These are phyloP conservation scores for Canna indica DNA, from an alignment of 176 grass and related monocot genomes.

Conservation along the genomic window DNA sequence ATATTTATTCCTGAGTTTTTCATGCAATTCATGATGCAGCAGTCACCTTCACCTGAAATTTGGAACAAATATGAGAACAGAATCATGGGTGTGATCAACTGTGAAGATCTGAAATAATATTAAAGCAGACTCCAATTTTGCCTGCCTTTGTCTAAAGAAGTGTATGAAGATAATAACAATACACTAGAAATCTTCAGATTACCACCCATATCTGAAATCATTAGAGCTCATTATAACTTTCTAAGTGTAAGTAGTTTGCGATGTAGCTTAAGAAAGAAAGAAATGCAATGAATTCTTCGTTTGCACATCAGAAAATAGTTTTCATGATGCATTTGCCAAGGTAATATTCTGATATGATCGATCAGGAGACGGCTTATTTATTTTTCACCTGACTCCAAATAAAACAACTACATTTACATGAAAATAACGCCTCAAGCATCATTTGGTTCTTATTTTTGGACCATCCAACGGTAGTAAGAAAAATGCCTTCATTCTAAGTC, in stretches of 20 bases:
- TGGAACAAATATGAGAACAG: slow-evolving; percentile 31
- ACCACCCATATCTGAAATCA: neutral
- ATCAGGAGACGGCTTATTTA: no score
- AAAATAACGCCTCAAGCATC: no score
- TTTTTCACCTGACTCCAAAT: no score
- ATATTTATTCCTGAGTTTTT: neutral
- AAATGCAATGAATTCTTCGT: neutral
- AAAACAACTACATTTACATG: no score
- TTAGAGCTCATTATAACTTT: neutral
- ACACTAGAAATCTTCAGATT: neutral
- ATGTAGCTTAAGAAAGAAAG: neutral
- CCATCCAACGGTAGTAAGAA: no score
- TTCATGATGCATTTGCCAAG: no score
- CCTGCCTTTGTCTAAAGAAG: neutral
- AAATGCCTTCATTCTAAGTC: no score
- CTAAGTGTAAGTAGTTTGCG: neutral
- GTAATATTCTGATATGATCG: no score
- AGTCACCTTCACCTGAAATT: slow-evolving; percentile 1
- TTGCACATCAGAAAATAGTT: neutral
- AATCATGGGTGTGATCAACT: slow-evolving; percentile 37
- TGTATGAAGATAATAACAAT: neutral
- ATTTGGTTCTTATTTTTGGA: no score
- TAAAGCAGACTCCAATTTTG: no score
- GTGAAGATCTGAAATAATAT: slow-evolving; percentile 56
- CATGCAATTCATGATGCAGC: no score